Evolutionary conservation across 805 yeast genomes (phyloP), one percentile per base, ranked within the genome.

Genomic region (Myxozyma melibiosi): DNA sequence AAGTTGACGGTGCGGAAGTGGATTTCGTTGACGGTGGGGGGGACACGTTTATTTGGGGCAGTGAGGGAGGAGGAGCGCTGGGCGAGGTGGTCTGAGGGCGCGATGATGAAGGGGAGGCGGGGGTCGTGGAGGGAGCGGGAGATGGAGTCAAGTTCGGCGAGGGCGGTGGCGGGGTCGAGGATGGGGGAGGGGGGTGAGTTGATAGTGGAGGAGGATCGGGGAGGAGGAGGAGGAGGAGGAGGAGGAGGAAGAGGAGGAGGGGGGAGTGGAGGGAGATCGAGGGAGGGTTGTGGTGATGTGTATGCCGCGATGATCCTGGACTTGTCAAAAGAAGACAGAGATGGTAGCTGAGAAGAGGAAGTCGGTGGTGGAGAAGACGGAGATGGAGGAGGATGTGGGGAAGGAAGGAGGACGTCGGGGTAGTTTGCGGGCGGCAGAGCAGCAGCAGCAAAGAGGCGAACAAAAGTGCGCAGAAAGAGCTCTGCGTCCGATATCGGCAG

Each of bases 401-500:
- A 31, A 31, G 14, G 35, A 9, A 31, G 35, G 35, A 31, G 14
- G 14, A 31, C 14, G 35, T 9, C 16, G 16, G 22, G 13, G 45
- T 8, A 7, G 27, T 11, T 22, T 39, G 25, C 22, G 14, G 41
- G 24, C n/a, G 55, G 33, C 43, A 25, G 50, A 1, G 55, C 31
- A 18, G 53, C 45, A 24, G 24, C 39, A 11, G 55, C 49, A 34
- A 53, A 58, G 11, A 58, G 58, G n/a, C 31, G 39, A 13, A 42
- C 51, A 33, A 58, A 53, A 9, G 38, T 39, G 31, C 42, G 27
- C 28, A 53, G 53, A 30, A 58, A 58, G 8, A 47, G 43, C 39
- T 50, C 62, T 35, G 37, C 56, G 41, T 58, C 51, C 6, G 57
- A 11, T 7, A 46, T 54, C 11, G 62, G 50, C 41, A 45, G 30